Evolutionary conservation across 1,284 basidiomycete species (phyloP).

Genomic region (Gyrodon tennesseensis): DNA sequence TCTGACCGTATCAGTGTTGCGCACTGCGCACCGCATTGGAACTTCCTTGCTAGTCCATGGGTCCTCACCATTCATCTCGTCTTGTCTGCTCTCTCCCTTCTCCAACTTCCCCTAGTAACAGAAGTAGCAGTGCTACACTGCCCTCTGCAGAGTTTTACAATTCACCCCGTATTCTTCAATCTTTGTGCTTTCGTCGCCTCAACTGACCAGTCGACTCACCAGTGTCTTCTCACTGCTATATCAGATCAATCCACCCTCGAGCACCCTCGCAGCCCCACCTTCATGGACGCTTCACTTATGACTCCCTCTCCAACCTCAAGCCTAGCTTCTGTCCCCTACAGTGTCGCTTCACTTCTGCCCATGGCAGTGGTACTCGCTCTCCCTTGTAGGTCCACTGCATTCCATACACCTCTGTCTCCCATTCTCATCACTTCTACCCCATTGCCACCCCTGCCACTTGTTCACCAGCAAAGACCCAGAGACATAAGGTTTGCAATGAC

Average conservation of each 20-base stretch:
- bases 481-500: conserved; percentile 54
- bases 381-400: too few relatives aligned
- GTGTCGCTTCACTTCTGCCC: too few relatives aligned
- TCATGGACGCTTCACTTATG: conserved; percentile 62
- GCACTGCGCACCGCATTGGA: too few relatives aligned
- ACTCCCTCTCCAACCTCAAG: conserved; percentile 56
- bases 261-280: conserved; percentile 51
- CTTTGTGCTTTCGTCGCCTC: conserved; percentile 90
- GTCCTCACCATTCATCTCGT: conserved; percentile 52
- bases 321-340: conserved; percentile 27
- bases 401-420: too few relatives aligned
- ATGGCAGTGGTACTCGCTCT: too few relatives aligned
- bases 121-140: conserved; percentile 44
- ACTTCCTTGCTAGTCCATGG: too few relatives aligned
- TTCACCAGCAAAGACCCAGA: too few relatives aligned
- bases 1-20: too few relatives aligned
- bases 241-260: conserved; percentile 54
- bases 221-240: too few relatives aligned
- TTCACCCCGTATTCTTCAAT: conserved; percentile 84
- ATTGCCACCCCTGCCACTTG: too few relatives aligned
- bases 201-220: too few relatives aligned
- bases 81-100: conserved; percentile 52
- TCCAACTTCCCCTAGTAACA: conserved; percentile 14
- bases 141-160: conserved; percentile 79
- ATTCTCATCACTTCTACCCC: too few relatives aligned